Evolutionary conservation across 495 filamentous ascomycete genomes (phyloP), one percentile per base, ranked within the genome.

Genomic region (Endocarpon pusillum): DNA sequence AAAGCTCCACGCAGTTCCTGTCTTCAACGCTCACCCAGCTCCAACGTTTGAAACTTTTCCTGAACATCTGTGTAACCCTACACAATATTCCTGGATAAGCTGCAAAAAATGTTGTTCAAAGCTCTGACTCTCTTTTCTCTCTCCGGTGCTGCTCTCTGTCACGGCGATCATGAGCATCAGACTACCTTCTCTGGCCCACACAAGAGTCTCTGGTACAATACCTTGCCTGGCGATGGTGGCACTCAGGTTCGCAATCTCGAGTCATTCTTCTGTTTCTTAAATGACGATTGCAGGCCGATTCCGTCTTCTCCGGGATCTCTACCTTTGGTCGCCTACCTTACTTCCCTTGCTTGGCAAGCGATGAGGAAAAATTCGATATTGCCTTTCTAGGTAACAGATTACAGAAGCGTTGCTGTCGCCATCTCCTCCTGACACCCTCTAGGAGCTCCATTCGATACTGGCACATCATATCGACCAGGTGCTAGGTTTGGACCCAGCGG

Each of bases 401-500:
- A n/a, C n/a, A n/a, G n/a, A n/a, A n/a, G n/a, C n/a, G n/a, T n/a
- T n/a, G n/a, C n/a, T n/a, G n/a, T n/a, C n/a, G n/a, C n/a, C n/a
- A n/a, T n/a, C n/a, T n/a, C n/a, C n/a, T n/a, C n/a, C n/a, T n/a
- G n/a, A n/a, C n/a, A n/a, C n/a, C n/a, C n/a, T 18, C 3, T 32
- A 64, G 69, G 71, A 14, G 69, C 69, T 23, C 71, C 70, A 11
- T 75, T 74, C 35, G 71, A 75, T 42, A 74, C 67, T 4, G 77
- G 77, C 3, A 80, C 75, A 12, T 78, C 75, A 0, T 83, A 83
- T 53, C 60, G 83, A 39, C 82, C 83, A 3, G 83, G 83, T 32
- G 82, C 81, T 21, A 68, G 83, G 21, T 92, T 85, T 43, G 83
- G 83, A 1, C 83, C 83, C 8, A 72, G 65, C 32, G 79, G 77